Evolutionary conservation across 2,329 filamentous ascomycete species (phyloP), one percentile per base, ranked within the genome.

Genomic region (Penicillium polonicum): DNA sequence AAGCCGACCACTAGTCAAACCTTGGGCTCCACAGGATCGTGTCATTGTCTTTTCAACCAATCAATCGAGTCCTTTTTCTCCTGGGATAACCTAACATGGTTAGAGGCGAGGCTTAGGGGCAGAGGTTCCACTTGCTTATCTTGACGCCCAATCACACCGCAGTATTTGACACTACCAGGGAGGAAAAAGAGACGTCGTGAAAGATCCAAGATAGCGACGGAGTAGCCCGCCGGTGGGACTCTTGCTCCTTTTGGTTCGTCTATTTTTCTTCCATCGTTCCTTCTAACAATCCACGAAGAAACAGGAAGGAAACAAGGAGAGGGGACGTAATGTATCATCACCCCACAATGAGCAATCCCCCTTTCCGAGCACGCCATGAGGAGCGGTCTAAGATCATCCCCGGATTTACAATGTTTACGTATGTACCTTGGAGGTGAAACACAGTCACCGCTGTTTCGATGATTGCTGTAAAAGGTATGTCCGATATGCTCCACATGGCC

Each of bases 121-220:
- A 56, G 48, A 27, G n/a, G n/a, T 48, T 43, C 65, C 65, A 66
- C 62, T 67, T 66, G 60, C 65, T 67, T 67, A 65, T 67, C 60
- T 66, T 23, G 4, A 25, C 33, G 21, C 3, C 65, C 62, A 67
- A 67, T 67, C 52, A 62, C 7, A 43, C 17, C 13, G 5, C 10
- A 31, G 13, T 7, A 44, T 43, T 43, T 12, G 13, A 5, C 21
- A 41, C 41, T 42, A 35, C 42, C 2, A 29, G 21, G 27, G 45
- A 43, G 39, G 23, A 35, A 48, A 52, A 48, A 39, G n/a, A 53
- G 55, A 46, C 52, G 33, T 19, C 19, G 15, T 7, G 29, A 42
- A 17, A 17, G 15, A 45, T 8, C 27, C 6, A 17, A 38, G 33
- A 54, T 21, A 46, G 15, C 45, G 44, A 48, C 27, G 52, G 52